Conservation (phyloP, 2,329 filamentous ascomycete species). For the Endoconidiophora polonica region DNA sequence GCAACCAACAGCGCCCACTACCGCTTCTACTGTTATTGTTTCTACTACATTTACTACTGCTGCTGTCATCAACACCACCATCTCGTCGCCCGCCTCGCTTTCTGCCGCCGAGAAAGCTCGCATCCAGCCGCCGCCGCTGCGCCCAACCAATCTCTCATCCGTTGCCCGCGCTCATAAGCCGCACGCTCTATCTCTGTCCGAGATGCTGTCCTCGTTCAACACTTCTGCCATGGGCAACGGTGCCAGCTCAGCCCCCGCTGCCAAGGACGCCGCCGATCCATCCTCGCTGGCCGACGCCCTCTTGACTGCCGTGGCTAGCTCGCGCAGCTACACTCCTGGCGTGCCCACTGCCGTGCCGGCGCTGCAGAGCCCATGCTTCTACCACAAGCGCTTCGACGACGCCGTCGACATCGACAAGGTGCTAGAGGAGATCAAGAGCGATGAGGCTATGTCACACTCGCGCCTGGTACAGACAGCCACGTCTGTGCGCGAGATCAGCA, state of each 20-base stretch:
- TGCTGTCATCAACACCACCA: constrained; percentile 9
- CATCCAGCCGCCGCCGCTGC: constrained; percentile 27
- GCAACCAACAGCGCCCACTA: constrained; percentile 13
- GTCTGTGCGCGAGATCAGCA: constrained; percentile 85
- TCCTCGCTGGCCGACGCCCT: constrained; percentile 43
- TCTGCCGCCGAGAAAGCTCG: constrained; percentile 11
- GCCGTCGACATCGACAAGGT: constrained; percentile 91
- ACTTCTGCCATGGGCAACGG: constrained; percentile 17
- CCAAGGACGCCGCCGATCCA: constrained; percentile 17
- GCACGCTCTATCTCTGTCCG: constrained; percentile 44
- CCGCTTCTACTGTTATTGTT: constrained; percentile 14
- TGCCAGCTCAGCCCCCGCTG: constrained; percentile 24
- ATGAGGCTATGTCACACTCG: constrained; percentile 84
- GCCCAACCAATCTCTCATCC: constrained; percentile 64
- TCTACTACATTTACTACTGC: background rate
- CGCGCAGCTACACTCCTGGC: constrained; percentile 18
- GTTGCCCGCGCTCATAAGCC: constrained; percentile 43
- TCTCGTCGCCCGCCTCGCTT: constrained; percentile 17
- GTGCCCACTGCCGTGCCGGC: constrained; percentile 37
- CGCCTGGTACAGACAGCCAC: constrained; percentile 89
- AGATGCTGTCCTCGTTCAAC: constrained; percentile 34
- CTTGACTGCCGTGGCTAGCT: constrained; percentile 21
- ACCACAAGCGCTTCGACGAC: constrained; percentile 92
- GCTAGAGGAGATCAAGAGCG: constrained; percentile 78
- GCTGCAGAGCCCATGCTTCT: constrained; percentile 88